Base-by-base conservation (phyloP, 1,284 basidiomycete genomes). In the Moesziomyces sp. region DNA sequence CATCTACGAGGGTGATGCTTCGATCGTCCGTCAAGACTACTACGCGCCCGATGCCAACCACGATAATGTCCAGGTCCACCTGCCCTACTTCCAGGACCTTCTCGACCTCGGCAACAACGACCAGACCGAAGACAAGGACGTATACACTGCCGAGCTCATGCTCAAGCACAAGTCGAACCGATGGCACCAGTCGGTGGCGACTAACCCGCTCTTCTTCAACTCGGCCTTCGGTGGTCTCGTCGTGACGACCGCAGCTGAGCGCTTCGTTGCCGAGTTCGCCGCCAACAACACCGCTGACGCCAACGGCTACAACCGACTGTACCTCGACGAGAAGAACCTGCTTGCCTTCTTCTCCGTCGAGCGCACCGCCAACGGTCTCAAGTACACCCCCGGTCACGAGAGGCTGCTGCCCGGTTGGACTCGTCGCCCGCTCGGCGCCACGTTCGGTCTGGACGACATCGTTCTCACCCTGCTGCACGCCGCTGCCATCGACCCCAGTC, bases 351-450 rank as follows among this genome's bases (percentile, higher is more conserved):
- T 78, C 53, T 46, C 53, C 7, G 64, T 77, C n/a, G 55, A 54
- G 47, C 49, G 58, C 19, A 54, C 58, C 44, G 43, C 42, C 5
- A 42, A 70, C 43, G 57, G 48, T 43, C 68, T 77, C 53, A 61
- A 51, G 42, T 78, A 78, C 61, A 78, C 70, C 40, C 76, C 74
- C 7, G 76, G 76, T 28, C 71, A 78, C 61, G 76, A 78, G 56
- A 54, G 68, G 35, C 56, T 78, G 40, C 54, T 71, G 5, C 49
- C 56, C 11, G 42, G 52, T 38, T 78, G 76, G 76, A 52, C 56
- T 33, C 61, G 75, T n/a, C 70, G 76, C 40, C 76, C 76, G 11
- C 52, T 74, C 18, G 71, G 28, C 52, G 60, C 75, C 10, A 62
- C 62, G 2, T 78, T 77, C 51, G 74, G 74, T 42, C 64, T 78